These are phyloP conservation scores for Claviceps sp. DNA, from an alignment of 2,329 filamentous ascomycete genomes.

Conservation along the genomic window DNA sequence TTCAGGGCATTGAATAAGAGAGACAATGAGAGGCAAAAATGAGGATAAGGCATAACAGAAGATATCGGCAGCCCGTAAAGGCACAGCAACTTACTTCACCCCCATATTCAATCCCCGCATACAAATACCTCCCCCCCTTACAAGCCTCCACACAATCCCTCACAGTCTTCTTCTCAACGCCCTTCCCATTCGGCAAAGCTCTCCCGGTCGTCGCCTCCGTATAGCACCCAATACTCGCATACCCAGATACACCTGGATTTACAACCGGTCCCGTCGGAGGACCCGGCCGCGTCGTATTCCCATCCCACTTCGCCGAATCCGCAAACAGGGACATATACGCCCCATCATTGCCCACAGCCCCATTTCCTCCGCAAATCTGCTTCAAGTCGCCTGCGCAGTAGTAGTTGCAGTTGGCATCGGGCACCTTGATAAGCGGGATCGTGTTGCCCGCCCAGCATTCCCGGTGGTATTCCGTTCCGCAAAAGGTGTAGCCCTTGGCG, in stretches of 20 bases:
- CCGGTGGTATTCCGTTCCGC: conserved; percentile 33
- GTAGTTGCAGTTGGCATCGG: conserved; percentile 36
- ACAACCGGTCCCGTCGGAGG: conserved; percentile 14
- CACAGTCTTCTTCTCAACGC: conserved; percentile 17
- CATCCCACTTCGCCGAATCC: conserved; percentile 17
- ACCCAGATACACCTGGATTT: conserved; percentile 25
- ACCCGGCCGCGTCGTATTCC: conserved; percentile 13
- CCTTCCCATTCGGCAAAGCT: conserved; percentile 17
- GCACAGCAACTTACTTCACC: conserved; percentile 17
- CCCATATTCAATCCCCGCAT: conserved; percentile 25
- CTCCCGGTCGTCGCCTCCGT: conserved; percentile 20
- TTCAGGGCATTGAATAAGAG: too few species aligned
- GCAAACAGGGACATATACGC: conserved; percentile 36
- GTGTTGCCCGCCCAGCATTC: conserved; percentile 43
- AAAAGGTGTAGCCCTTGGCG: conserved; percentile 24
- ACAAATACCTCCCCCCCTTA: conserved; percentile 13
- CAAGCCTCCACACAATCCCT: conserved; percentile 21
- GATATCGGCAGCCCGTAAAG: too few species aligned
- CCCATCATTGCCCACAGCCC: conserved; percentile 18
- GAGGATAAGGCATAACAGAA: not conserved
- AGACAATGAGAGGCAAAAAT: too few species aligned
- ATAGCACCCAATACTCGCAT: conserved; percentile 24
- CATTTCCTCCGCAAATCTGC: conserved; percentile 41
- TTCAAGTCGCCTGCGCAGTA: conserved; percentile 34
- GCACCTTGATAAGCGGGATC: conserved; percentile 29